Conservation (phyloP, 352 stramenopile genomes). For the Phytophthora pseudosyringae region DNA sequence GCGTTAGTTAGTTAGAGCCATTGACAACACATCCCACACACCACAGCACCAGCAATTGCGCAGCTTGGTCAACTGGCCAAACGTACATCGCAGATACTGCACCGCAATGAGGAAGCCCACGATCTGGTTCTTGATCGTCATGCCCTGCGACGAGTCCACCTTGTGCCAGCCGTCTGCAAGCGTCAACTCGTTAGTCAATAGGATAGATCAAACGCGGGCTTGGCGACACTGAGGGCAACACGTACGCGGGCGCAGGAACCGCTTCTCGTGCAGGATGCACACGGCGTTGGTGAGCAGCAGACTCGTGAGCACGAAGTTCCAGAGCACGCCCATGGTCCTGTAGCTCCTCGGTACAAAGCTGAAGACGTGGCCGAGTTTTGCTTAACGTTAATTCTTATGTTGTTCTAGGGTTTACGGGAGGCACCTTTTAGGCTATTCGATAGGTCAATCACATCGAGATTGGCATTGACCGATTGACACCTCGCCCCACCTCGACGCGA, state of each 20-base stretch:
- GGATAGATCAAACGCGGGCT: background rate
- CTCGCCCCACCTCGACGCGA: slow-evolving; percentile 12
- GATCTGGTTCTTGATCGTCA: slow-evolving; percentile 90
- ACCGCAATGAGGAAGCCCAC: slow-evolving; percentile 85
- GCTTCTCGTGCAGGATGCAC: slow-evolving; percentile 89
- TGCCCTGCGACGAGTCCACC: slow-evolving; percentile 78
- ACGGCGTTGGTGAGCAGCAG: slow-evolving; percentile 87
- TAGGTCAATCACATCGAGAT: slow-evolving; percentile 1
- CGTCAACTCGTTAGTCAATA: background rate
- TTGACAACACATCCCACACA: background rate
- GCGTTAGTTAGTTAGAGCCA: slow-evolving; percentile 3
- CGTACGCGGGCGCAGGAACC: slow-evolving; percentile 85
- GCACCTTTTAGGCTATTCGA: too few relatives aligned
- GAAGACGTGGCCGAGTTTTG: slow-evolving; percentile 24
- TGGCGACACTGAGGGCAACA: slow-evolving; percentile 5
- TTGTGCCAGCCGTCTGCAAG: slow-evolving; percentile 83
- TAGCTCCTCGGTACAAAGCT: background rate
- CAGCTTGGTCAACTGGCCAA: background rate
- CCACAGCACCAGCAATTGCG: slow-evolving; percentile 1
- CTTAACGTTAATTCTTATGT: too few relatives aligned
- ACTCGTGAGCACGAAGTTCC: slow-evolving; percentile 90
- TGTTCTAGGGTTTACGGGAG: too few relatives aligned
- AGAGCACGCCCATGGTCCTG: slow-evolving; percentile 77
- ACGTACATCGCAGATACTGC: slow-evolving; percentile 84
- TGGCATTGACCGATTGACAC: slow-evolving; percentile 15